A percentile compares a stretch with the other conserved stretches of the same genome.
Evolutionary conservation across 2,329 filamentous ascomycete species (phyloP).

Genomic region (Apiospora phragmitis): DNA sequence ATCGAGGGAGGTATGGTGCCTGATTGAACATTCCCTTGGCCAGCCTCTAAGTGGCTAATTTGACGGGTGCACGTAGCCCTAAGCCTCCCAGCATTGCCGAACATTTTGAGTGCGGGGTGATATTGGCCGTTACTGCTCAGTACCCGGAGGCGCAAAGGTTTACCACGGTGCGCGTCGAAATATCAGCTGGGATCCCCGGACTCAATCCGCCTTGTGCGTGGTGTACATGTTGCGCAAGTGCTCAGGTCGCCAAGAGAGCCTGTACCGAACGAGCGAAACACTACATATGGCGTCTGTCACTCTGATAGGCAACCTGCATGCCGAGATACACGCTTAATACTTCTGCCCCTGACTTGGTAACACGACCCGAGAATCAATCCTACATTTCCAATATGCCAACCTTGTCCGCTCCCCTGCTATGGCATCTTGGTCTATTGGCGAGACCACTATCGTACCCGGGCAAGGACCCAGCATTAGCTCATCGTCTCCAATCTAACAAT

Average conservation of each 20-base stretch:
- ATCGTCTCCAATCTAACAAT: too few species aligned
- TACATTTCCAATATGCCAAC: not conserved
- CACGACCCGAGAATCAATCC: not conserved
- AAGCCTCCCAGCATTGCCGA: not conserved
- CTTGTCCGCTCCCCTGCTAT: not conserved
- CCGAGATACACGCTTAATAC: conserved; percentile 21
- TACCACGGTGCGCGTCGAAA: not conserved
- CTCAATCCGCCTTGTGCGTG: not conserved
- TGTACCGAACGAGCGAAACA: not conserved
- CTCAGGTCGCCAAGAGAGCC: not conserved
- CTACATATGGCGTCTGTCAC: conserved; percentile 17
- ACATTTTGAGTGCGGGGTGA: not conserved
- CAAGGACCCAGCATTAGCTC: not conserved
- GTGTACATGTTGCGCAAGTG: not conserved
- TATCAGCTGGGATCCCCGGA: not conserved
- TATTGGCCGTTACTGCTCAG: not conserved
- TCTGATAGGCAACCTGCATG: conserved; percentile 21
- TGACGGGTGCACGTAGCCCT: not conserved
- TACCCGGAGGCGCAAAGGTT: not conserved
- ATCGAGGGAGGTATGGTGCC: not conserved
- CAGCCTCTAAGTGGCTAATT: not conserved
- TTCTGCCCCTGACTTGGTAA: conserved; percentile 14
- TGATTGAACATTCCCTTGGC: not conserved
- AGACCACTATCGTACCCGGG: not conserved
- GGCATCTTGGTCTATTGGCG: not conserved